These are phyloP conservation scores for Penicillium sp. DNA, from an alignment of 2,329 filamentous ascomycete species.

Conservation along the genomic window DNA sequence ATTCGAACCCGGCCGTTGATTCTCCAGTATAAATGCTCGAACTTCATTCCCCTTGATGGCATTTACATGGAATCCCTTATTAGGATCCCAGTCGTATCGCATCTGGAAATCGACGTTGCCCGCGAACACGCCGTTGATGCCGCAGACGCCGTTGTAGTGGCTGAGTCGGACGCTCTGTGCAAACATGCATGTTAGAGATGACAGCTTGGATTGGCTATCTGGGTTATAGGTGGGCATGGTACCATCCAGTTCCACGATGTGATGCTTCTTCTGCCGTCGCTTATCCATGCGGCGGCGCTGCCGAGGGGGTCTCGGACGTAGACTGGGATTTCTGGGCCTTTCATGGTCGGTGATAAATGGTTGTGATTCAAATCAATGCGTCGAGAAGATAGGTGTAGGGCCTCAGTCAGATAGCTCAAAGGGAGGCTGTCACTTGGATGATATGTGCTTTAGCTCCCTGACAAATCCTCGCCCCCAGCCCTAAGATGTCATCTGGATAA, in stretches of 20 bases:
- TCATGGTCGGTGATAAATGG: background rate
- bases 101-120: background rate
- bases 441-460: background rate
- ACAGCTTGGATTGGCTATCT: background rate
- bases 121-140: background rate
- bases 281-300: background rate
- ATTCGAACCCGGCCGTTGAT: background rate
- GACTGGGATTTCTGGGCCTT: background rate
- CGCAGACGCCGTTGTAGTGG: background rate
- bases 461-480: background rate
- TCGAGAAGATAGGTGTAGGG: too few species aligned
- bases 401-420: too few species aligned
- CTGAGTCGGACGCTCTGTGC: background rate
- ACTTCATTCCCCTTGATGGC: background rate
- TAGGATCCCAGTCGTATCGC: background rate
- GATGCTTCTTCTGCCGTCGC: background rate
- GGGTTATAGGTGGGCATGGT: background rate
- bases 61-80: background rate
- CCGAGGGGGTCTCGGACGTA: background rate
- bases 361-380: too few species aligned
- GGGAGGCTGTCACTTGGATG: background rate
- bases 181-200: too few species aligned
- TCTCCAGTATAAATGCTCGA: background rate
- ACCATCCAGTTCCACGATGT: background rate
- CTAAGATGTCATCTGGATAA: background rate